A percentile compares a stretch with the other conserved stretches of the same genome.
phyloP scores from a whole-genome alignment of 306 rosid genomes.

The Inga laurina region DNA sequence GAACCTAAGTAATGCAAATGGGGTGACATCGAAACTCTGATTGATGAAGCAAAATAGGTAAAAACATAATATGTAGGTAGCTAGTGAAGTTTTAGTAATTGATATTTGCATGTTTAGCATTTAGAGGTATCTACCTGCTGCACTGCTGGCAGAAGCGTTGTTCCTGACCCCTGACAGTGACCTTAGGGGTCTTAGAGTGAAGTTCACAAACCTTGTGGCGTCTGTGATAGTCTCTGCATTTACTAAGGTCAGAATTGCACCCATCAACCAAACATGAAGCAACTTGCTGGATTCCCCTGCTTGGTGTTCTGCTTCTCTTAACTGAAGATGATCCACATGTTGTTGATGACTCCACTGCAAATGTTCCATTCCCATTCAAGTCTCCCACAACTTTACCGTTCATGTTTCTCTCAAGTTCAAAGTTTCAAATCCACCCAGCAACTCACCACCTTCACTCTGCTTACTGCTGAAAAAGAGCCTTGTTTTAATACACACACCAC shows the following conservation, averaged over 20 bases:
- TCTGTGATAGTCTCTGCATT: slow-evolving; percentile 76
- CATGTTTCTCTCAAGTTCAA: not conserved
- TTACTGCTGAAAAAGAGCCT: not conserved
- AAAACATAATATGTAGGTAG: not conserved
- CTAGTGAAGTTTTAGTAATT: not conserved
- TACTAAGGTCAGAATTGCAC: slow-evolving; percentile 70
- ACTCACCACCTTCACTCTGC: not conserved
- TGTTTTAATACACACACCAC: not conserved
- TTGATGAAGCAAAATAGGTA: not conserved
- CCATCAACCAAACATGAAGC: slow-evolving; percentile 73
- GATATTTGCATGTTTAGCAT: not conserved
- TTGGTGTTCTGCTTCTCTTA: slow-evolving; percentile 7
- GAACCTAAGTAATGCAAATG: slow-evolving; percentile 37
- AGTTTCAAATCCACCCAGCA: not conserved
- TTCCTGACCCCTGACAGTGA: slow-evolving; percentile 56
- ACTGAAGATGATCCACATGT: not conserved
- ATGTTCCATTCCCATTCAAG: not conserved
- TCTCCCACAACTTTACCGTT: not conserved
- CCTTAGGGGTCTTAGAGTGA: slow-evolving; percentile 79
- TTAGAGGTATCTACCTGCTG: slow-evolving; percentile 49
- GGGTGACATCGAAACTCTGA: not conserved
- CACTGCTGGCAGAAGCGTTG: slow-evolving; percentile 78
- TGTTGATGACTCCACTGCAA: not conserved
- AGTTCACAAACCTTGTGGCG: slow-evolving; percentile 82
- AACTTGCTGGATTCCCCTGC: slow-evolving; percentile 4